Evolutionary conservation across 129 eudicot species (phyloP).

Genomic region (Lactuca sativa): DNA sequence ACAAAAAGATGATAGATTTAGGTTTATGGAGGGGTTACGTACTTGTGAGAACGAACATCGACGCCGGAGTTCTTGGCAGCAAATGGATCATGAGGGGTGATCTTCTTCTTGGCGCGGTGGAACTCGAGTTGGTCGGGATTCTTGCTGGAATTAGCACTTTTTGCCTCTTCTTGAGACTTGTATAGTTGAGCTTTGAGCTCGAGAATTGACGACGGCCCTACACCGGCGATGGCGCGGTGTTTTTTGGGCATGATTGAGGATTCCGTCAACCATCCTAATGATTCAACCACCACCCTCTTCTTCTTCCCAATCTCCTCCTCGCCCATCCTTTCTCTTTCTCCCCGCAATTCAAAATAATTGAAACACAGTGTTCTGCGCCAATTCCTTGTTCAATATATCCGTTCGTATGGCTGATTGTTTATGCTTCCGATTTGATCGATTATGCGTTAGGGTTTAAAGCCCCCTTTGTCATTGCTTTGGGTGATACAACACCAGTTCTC

Average conservation of each 20-base stretch:
- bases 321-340: slow-evolving; percentile 27
- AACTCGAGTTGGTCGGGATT: slow-evolving; percentile 53
- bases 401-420: not conserved
- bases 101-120: slow-evolving; percentile 79
- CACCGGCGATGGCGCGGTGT: slow-evolving; percentile 82
- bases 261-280: slow-evolving; percentile 97
- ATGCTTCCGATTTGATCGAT: slow-evolving; percentile 12
- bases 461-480: not conserved
- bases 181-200: slow-evolving; percentile 93
- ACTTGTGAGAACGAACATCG: slow-evolving; percentile 67
- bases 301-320: slow-evolving; percentile 34
- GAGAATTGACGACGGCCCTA: slow-evolving; percentile 79
- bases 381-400: not conserved
- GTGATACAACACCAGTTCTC: not conserved
- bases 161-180: slow-evolving; percentile 85
- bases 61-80: slow-evolving; percentile 73
- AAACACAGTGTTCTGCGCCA: not conserved
- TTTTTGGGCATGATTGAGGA: slow-evolving; percentile 94
- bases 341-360: not conserved
- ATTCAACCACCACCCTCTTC: slow-evolving; percentile 67
- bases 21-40: slow-evolving; percentile 11
- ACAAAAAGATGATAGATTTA: not conserved
- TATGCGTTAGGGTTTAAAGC: slow-evolving; percentile 4
- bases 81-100: slow-evolving; percentile 50
- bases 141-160: slow-evolving; percentile 17